Base-by-base conservation (phyloP, 305 asterid genomes). In the Fraxinus floribunda region DNA sequence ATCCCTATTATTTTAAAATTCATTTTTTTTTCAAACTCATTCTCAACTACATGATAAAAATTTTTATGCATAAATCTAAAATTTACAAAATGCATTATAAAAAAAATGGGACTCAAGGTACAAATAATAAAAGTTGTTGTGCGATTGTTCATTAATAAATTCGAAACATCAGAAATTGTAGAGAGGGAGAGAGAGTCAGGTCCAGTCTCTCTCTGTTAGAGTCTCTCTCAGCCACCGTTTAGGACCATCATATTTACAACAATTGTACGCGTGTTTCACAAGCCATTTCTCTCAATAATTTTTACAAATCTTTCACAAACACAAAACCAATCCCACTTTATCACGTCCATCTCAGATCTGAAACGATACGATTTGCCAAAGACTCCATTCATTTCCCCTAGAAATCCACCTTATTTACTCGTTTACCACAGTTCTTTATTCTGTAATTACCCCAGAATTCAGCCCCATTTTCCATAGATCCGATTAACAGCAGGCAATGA, bases 271-370 rank as follows among this genome's bases (percentile, higher is more conserved):
- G 64, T 52, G 64, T 52, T 4, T 52, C 64, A 52, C 64, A 52
- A 52, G 64, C 64, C 64, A 52, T 16, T 52, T 52, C 64, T 16
- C 64, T 52, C 64, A 16, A 13, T 38, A 32, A 16, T 52, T 16
- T 52, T 52, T 52, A n/a, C 64, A 16, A 52, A 16, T 52, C 9
- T 52, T 16, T 16, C 79, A 18, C 78, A 77, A 85, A 41, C 86
- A 22, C 49, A 80, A 39, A 2, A 22, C 15, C 16, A 64, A 64
- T 68, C 29, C 39, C 29, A 1, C 32, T 82, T 84, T 38, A 76
- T 80, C 86, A 84, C 86, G 89, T 88, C 84, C 77, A 38, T 83
- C 78, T 83, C 91, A 88, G 90, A 88, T 86, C 90, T 88, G 86
- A 84, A 89, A 77, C 75, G 75, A 15, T 41, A 57, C 64, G 13